Conservation (phyloP, 75 land plant species). For the Selaginella tamariscina region DNA sequence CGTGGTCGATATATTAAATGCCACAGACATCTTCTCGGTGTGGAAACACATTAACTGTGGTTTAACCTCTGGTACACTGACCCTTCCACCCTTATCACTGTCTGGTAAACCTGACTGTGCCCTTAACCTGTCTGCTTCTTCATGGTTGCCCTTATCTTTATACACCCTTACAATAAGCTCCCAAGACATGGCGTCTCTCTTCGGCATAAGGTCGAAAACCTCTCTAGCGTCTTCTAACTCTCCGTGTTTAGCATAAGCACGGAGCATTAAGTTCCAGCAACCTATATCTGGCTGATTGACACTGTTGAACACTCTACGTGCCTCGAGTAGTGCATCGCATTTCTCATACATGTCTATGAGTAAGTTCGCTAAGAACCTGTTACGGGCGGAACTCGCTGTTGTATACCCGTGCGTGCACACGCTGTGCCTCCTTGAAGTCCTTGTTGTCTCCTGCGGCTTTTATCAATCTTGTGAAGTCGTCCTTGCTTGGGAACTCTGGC, state of each 20-base stretch:
- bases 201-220: background rate
- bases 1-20: conserved; percentile 12
- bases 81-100: background rate
- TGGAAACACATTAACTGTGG: background rate
- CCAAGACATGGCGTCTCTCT: background rate
- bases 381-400: background rate
- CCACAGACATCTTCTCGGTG: conserved; percentile 18
- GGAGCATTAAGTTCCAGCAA: background rate
- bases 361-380: background rate
- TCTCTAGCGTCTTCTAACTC: background rate
- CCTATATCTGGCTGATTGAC: background rate
- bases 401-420: background rate
- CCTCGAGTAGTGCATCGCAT: background rate
- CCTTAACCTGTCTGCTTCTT: background rate
- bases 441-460: background rate
- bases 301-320: background rate
- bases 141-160: background rate
- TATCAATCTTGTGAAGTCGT: background rate
- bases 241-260: background rate
- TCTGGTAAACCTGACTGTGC: background rate
- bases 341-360: background rate
- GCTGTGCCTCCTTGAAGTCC: background rate
- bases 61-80: conserved; percentile 9
- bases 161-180: background rate
- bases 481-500: background rate